Evolutionary conservation across 2,329 filamentous ascomycete genomes (phyloP), one percentile per base, ranked within the genome.

Genomic region (Cryphonectria nitschkei): DNA sequence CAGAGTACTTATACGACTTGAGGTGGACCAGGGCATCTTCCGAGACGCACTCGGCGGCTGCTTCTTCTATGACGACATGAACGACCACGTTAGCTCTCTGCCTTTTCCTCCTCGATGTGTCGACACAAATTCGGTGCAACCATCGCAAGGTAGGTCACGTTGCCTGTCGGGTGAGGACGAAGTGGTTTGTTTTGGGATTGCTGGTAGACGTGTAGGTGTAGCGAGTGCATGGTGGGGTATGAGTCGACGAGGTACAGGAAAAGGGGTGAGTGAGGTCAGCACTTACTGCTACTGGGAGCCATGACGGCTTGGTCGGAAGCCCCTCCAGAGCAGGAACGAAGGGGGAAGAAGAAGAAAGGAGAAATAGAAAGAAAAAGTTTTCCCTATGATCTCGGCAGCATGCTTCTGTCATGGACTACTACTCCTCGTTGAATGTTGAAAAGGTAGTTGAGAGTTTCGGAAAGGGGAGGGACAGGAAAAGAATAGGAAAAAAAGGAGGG

Each of bases 1-100:
- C 93, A 76, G 94, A 97, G 83, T 99, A 99, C 80, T 98, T 97
- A 90, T 99, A 99, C 72, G 92, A 91, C 82, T 94, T 96, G 77
- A 99, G 90, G 80, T 98, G 95, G 72, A 92, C 86, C 76, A 99
- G 88, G 68, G 94, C 94, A 78, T 98, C 94, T 77, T 97, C 94
- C 39, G 95, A 97, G 76, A 98, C 85, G 81, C 92, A 92, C 81
- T 92, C 90, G 76, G 90, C 88, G 70, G 84, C 87, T 68, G 90
- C 89, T 81, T 83, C 79, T 76, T 81, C 85, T 87, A 74, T 54
- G 46, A 22, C 13, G 37, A 37, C 63, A 73, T 52, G 41, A 43
- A 9, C 13, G 29, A 22, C 43, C 2, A 13, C 8, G 50, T 73
- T 60, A 73, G 71, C 71, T 46, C 39, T 65, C 26, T 19, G 19